phyloP scores from a whole-genome alignment of 352 stramenopile species.

The Phytopythium aichiense region DNA sequence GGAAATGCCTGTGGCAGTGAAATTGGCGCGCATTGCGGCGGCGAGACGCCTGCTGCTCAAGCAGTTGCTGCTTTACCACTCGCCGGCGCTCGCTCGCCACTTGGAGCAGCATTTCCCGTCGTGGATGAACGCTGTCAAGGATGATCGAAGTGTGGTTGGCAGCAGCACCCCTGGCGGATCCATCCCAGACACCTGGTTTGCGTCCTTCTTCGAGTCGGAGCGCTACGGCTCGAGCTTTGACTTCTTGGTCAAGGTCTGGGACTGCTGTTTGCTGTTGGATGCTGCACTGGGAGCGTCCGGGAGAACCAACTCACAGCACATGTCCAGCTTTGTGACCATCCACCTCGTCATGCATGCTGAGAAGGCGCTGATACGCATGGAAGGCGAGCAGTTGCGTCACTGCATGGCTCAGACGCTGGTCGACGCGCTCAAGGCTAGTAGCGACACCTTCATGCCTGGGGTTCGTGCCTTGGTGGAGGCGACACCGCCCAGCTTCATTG shows the following conservation, averaged over 20 bases:
- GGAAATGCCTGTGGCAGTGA: background rate
- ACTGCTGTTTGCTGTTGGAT: constrained; percentile 56
- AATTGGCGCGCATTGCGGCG: constrained; percentile 19
- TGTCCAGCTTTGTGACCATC: constrained; percentile 30
- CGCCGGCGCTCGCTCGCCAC: constrained; percentile 60
- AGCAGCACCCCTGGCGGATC: constrained; percentile 6
- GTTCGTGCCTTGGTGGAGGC: constrained; percentile 53
- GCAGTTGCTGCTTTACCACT: constrained; percentile 72
- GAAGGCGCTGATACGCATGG: constrained; percentile 67
- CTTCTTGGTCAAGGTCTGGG: constrained; percentile 62
- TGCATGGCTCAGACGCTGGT: constrained; percentile 62
- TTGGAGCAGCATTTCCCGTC: constrained; percentile 70
- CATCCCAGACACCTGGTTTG: constrained; percentile 68
- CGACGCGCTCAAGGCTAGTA: constrained; percentile 32
- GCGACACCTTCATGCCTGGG: constrained; percentile 26
- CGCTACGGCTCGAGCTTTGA: constrained; percentile 39
- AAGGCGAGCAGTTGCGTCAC: constrained; percentile 61
- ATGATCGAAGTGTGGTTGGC: constrained; percentile 9
- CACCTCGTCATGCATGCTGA: constrained; percentile 50
- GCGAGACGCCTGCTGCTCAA: constrained; percentile 53
- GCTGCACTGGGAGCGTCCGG: constrained; percentile 16
- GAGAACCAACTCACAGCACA: constrained; percentile 1
- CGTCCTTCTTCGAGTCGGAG: constrained; percentile 70
- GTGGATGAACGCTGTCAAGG: constrained; percentile 38
- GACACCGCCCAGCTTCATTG: constrained; percentile 55